Evolutionary conservation across 2,329 filamentous ascomycete species (phyloP).

Genomic region (Coleophoma eucalyptorum): DNA sequence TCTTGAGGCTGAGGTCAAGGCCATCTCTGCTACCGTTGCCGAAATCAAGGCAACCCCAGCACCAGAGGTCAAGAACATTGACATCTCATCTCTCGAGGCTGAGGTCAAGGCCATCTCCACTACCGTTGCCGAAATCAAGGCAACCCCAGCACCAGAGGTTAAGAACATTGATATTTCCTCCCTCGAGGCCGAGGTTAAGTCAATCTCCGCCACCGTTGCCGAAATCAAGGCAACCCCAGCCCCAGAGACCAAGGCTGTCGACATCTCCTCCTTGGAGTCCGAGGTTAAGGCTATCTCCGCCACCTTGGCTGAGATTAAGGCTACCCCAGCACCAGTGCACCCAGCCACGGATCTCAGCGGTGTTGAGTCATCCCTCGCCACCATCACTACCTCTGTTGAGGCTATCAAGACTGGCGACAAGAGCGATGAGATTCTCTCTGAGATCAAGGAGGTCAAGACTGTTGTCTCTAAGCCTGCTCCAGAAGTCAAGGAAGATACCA

Average conservation of each 20-base stretch:
- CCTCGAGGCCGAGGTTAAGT: conserved; percentile 6
- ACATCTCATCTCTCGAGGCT: conserved; percentile 9
- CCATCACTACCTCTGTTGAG: neutral
- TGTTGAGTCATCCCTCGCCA: neutral
- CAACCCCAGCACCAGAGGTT: neutral
- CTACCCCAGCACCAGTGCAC: neutral
- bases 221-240: conserved; percentile 17
- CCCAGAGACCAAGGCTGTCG: conserved; percentile 11
- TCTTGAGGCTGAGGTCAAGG: conserved; percentile 2
- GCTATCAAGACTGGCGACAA: neutral
- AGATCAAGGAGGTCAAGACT: neutral
- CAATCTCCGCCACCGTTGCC: conserved; percentile 7
- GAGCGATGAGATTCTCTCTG: neutral
- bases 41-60: conserved; percentile 2
- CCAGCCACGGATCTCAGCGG: neutral
- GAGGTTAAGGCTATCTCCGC: conserved; percentile 9
- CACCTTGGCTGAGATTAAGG: conserved; percentile 14
- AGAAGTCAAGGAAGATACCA: neutral
- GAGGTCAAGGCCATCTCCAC: conserved; percentile 11
- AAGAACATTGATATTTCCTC: neutral
- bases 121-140: conserved; percentile 10
- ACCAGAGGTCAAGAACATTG: conserved; percentile 7
- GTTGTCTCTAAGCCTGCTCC: neutral
- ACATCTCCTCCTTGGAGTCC: conserved; percentile 12
- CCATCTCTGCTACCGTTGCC: conserved; percentile 1